Evolutionary conservation across 441 rosid genomes (phyloP).

Genomic region (Erodium texanum): DNA sequence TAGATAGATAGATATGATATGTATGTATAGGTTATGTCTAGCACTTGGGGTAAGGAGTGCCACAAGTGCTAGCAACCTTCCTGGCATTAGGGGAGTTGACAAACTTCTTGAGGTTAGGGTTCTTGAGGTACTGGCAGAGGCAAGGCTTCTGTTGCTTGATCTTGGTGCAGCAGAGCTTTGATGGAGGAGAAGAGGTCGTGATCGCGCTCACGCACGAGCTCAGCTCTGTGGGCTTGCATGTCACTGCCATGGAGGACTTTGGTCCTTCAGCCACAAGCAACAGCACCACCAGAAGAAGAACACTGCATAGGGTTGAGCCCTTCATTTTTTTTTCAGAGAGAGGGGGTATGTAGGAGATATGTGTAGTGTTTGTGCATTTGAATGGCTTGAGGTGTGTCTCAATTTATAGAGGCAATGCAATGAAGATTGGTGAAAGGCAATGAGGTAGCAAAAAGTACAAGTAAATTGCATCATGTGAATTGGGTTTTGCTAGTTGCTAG

Average conservation of each 20-base stretch:
- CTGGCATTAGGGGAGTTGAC: slow-evolving; percentile 70
- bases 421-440: too few relatives aligned
- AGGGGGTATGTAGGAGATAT: neutral
- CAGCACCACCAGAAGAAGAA: slow-evolving; percentile 21
- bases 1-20: slow-evolving; percentile 16
- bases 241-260: slow-evolving; percentile 39
- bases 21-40: slow-evolving; percentile 21
- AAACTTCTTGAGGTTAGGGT: slow-evolving; percentile 53
- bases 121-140: slow-evolving; percentile 66
- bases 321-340: slow-evolving; percentile 28
- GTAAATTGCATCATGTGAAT: too few relatives aligned
- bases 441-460: too few relatives aligned
- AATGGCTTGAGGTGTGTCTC: neutral
- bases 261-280: slow-evolving; percentile 34
- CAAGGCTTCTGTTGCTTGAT: slow-evolving; percentile 85
- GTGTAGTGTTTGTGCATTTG: neutral
- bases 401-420: neutral
- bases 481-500: too few relatives aligned
- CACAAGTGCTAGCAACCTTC: slow-evolving; percentile 61
- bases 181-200: slow-evolving; percentile 49
- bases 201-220: slow-evolving; percentile 61
- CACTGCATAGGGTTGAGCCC: slow-evolving; percentile 27
- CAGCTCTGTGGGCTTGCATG: slow-evolving; percentile 60
- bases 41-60: slow-evolving; percentile 66
- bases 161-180: slow-evolving; percentile 57